phyloP scores from a whole-genome alignment of 768 basidiomycete genomes.

The Multifurca ochricompacta region DNA sequence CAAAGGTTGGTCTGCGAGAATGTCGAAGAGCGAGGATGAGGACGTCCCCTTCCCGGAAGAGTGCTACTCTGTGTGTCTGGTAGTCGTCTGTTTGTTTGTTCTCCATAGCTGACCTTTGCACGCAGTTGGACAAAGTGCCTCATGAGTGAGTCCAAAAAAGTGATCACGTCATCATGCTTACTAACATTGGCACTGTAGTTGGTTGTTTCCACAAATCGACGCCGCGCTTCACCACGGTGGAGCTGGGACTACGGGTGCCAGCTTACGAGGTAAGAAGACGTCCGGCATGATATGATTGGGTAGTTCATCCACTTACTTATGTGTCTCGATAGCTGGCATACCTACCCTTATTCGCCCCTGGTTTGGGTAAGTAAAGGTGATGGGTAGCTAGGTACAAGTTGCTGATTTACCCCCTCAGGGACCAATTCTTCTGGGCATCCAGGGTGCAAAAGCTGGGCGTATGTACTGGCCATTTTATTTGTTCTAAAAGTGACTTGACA shows the following conservation, averaged over 20 bases:
- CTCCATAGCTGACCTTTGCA: conserved; percentile 17
- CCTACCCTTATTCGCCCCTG: conserved; percentile 65
- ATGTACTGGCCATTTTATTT: conserved; percentile 20
- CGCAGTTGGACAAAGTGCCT: conserved; percentile 51
- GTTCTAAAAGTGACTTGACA: neutral
- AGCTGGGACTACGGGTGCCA: conserved; percentile 64
- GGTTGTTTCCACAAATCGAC: conserved; percentile 54
- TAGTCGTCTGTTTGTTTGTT: neutral
- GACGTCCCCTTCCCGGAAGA: conserved; percentile 44
- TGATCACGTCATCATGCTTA: neutral
- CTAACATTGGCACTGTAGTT: conserved; percentile 26
- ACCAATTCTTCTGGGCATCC: conserved; percentile 59
- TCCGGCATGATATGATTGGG: no score
- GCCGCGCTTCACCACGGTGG: conserved; percentile 64
- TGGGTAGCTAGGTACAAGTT: no score
- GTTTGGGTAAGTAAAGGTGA: conserved; percentile 39
- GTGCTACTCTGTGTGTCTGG: conserved; percentile 35
- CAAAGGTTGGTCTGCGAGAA: conserved; percentile 59
- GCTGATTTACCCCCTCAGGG: conserved; percentile 26
- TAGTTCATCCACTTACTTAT: neutral
- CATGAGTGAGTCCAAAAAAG: conserved; percentile 38
- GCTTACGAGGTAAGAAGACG: conserved; percentile 34
- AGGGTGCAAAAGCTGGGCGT: conserved; percentile 56
- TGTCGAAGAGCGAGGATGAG: conserved; percentile 34
- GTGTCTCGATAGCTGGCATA: conserved; percentile 36